Evolutionary conservation across 305 asterid genomes (phyloP).

Genomic region (Fraxinus nigra): DNA sequence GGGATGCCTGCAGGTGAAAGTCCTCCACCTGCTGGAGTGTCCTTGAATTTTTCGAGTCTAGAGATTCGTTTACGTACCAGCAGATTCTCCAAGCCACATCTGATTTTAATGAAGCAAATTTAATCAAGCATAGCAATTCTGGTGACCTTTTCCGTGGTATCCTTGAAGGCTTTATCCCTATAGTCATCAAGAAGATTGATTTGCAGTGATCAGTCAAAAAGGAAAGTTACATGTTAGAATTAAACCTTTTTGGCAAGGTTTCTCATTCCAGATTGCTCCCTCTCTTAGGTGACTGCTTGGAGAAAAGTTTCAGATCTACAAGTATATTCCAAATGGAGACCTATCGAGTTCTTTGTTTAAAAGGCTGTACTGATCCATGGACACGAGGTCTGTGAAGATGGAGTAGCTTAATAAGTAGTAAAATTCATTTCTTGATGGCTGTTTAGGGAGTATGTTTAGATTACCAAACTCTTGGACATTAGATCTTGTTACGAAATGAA

Average conservation of each 20-base stretch:
- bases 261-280: slow-evolving; percentile 81
- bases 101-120: slow-evolving; percentile 53
- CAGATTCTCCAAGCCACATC: slow-evolving; percentile 71
- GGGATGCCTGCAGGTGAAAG: slow-evolving; percentile 1
- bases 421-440: neutral
- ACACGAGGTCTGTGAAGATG: neutral
- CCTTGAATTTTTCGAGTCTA: slow-evolving; percentile 45
- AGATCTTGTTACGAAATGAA: neutral
- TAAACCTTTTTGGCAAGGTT: slow-evolving; percentile 64
- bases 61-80: slow-evolving; percentile 62
- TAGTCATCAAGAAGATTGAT: slow-evolving; percentile 67
- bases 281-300: slow-evolving; percentile 82
- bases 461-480: too few relatives aligned
- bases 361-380: neutral
- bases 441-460: neutral
- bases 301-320: slow-evolving; percentile 59
- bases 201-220: slow-evolving; percentile 45
- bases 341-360: slow-evolving; percentile 53
- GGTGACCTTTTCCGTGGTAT: slow-evolving; percentile 72
- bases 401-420: neutral
- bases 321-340: slow-evolving; percentile 50
- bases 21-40: slow-evolving; percentile 35
- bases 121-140: slow-evolving; percentile 74
- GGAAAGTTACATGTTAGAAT: slow-evolving; percentile 58
- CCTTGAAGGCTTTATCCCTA: slow-evolving; percentile 66